These are phyloP conservation scores for Trichoderma oligosporum DNA, from an alignment of 2,329 filamentous ascomycete species.

Conservation along the genomic window DNA sequence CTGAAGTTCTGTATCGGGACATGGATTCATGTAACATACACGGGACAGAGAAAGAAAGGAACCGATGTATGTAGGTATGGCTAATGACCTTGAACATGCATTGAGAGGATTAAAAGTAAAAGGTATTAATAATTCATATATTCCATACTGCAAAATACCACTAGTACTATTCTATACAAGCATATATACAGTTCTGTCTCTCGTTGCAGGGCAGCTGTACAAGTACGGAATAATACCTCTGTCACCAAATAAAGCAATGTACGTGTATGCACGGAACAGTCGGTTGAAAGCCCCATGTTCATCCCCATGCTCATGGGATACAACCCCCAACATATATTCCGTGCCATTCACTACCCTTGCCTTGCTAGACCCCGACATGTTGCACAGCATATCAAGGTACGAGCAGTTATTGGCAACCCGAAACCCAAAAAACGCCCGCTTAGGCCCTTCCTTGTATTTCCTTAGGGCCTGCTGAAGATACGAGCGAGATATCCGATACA, in stretches of 20 bases:
- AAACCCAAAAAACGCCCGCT: slow-evolving; percentile 11
- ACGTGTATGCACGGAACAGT: background rate
- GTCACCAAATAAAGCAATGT: background rate
- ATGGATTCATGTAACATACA: no score
- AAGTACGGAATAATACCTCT: no score
- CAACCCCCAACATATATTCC: background rate
- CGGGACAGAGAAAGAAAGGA: no score
- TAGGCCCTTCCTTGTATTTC: background rate
- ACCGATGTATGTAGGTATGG: background rate
- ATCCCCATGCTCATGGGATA: background rate
- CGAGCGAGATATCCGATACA: background rate
- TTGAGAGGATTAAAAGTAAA: no score
- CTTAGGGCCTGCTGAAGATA: slow-evolving; percentile 9
- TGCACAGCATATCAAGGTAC: slow-evolving; percentile 15
- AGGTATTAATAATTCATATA: background rate
- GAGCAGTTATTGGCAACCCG: slow-evolving; percentile 1
- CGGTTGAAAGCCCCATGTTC: slow-evolving; percentile 1
- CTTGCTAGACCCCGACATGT: slow-evolving; percentile 6
- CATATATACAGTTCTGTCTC: background rate
- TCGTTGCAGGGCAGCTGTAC: no score
- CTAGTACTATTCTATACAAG: background rate
- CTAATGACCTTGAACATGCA: no score
- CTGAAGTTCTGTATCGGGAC: no score
- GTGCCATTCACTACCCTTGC: slow-evolving; percentile 8
- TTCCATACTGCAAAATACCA: background rate